These are phyloP conservation scores for Saccharomycopsis crataegensis DNA, from an alignment of 1,139 yeast species.

Conservation along the genomic window DNA sequence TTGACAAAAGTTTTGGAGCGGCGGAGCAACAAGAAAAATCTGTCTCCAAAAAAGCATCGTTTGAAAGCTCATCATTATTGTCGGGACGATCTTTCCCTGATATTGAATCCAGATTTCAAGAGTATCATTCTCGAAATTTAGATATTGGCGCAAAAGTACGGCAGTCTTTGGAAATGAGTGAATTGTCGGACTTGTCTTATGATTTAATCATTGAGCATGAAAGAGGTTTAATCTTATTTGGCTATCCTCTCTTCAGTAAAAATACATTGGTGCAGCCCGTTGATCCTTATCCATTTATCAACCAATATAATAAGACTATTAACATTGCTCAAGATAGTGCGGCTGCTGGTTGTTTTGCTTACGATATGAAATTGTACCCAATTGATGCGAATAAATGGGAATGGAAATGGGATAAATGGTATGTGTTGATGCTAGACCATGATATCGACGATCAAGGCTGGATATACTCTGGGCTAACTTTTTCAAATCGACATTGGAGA, in stretches of 20 bases:
- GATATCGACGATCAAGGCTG: conserved; percentile 68
- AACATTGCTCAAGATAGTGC: conserved; percentile 5
- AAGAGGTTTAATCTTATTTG: conserved; percentile 46
- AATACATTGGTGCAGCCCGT: conserved; percentile 36
- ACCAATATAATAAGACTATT: conserved; percentile 6
- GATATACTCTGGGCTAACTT: conserved; percentile 45
- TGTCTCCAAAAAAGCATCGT: neutral
- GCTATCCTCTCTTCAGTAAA: conserved; percentile 45
- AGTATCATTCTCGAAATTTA: neutral
- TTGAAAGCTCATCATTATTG: neutral
- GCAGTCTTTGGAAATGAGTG: neutral
- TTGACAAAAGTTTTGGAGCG: conserved; percentile 42
- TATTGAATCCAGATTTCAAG: neutral
- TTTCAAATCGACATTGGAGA: conserved; percentile 47
- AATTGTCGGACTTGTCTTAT: conserved; percentile 6
- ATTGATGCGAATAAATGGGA: conserved; percentile 41
- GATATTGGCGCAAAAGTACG: neutral
- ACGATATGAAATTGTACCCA: conserved; percentile 34
- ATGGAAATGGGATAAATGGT: conserved; percentile 60
- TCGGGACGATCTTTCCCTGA: neutral
- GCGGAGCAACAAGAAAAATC: neutral
- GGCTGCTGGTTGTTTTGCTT: conserved; percentile 23
- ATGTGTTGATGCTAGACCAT: conserved; percentile 51
- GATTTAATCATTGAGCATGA: conserved; percentile 27
- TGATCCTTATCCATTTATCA: conserved; percentile 41